Conservation (phyloP, 208 protist species). For the Trypanosoma brucei region DNA sequence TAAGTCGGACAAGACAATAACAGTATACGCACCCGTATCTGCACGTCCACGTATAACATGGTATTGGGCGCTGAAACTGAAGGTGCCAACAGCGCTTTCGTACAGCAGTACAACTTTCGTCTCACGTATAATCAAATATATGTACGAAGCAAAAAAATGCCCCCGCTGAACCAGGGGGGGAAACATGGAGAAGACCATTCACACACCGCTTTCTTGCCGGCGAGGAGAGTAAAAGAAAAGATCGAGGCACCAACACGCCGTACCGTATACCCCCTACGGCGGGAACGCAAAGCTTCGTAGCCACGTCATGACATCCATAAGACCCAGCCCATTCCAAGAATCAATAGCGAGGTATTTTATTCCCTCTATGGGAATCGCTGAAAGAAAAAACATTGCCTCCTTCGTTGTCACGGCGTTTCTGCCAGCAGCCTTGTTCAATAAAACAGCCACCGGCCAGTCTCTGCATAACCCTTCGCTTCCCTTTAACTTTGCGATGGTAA, state of each 20-base stretch:
- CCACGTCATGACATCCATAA: conserved; percentile 50
- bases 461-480: conserved; percentile 27
- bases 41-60: too few species aligned
- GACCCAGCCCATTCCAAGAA: conserved; percentile 73
- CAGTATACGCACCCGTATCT: too few species aligned
- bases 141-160: too few species aligned
- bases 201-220: not conserved
- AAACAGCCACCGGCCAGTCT: conserved; percentile 50
- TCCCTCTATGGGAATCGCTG: not conserved
- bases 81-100: too few species aligned
- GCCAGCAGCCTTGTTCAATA: conserved; percentile 56
- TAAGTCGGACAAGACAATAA: too few species aligned
- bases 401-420: conserved; percentile 37
- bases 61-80: too few species aligned
- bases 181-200: too few species aligned
- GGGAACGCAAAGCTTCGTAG: conserved; percentile 18
- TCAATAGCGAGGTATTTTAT: conserved; percentile 48
- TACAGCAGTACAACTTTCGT: too few species aligned
- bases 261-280: not conserved
- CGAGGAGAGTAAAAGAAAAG: not conserved
- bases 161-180: too few species aligned
- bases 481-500: conserved; percentile 37
- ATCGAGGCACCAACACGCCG: not conserved
- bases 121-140: too few species aligned
- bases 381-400: conserved; percentile 38